phyloP scores from a whole-genome alignment of 306 rosid genomes.

The Argentina anserina region DNA sequence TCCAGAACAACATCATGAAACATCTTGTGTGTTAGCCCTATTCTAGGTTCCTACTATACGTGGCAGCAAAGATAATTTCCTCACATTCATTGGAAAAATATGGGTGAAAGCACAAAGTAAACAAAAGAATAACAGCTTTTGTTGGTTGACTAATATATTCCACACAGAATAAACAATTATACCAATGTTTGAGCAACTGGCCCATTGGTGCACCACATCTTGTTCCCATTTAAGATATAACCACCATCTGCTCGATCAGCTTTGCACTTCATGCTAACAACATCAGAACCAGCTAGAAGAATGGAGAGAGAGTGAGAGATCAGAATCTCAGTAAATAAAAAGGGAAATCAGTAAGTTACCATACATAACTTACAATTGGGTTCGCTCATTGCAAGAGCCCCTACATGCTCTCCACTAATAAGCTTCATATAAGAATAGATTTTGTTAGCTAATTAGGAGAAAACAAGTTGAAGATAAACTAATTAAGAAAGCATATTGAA shows the following conservation, averaged over 20 bases:
- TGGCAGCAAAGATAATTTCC: neutral
- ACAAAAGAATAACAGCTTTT: neutral
- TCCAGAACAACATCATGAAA: neutral
- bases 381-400: slow-evolving; percentile 98
- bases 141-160: neutral
- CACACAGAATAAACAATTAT: neutral
- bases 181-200: slow-evolving; percentile 91
- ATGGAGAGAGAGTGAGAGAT: slow-evolving; percentile 15
- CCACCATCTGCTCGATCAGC: slow-evolving; percentile 86
- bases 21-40: neutral
- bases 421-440: slow-evolving; percentile 48
- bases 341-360: slow-evolving; percentile 12
- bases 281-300: slow-evolving; percentile 90
- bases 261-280: slow-evolving; percentile 98
- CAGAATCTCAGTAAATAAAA: slow-evolving; percentile 15
- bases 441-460: slow-evolving; percentile 26
- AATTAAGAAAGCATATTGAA: neutral
- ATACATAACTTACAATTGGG: slow-evolving; percentile 66
- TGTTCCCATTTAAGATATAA: slow-evolving; percentile 80
- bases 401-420: slow-evolving; percentile 91
- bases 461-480: neutral
- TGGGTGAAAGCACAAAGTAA: neutral
- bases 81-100: neutral
- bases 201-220: slow-evolving; percentile 99
- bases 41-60: neutral